Evolutionary conservation across 1,139 yeast genomes (phyloP).

Genomic region (Protomyces arabidopsidicola): DNA sequence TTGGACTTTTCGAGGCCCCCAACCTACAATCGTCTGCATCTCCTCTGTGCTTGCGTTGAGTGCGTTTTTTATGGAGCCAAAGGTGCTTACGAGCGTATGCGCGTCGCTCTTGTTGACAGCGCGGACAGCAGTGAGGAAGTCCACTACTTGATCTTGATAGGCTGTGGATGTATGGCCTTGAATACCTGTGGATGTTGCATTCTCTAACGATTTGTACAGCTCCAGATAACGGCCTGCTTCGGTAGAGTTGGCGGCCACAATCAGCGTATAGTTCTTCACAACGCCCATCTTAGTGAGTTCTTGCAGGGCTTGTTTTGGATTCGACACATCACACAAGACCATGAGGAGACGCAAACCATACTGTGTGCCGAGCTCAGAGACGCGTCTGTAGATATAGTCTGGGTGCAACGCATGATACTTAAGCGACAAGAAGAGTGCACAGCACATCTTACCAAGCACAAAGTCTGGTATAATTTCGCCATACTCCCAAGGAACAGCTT

Average conservation of each 20-base stretch:
- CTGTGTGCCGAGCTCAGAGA: conserved; percentile 52
- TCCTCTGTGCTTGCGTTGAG: conserved; percentile 43
- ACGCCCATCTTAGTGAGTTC: conserved; percentile 68
- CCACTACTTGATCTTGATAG: conserved; percentile 50
- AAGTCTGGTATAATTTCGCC: conserved; percentile 50
- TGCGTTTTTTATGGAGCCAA: conserved; percentile 51
- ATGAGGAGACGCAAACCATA: conserved; percentile 58
- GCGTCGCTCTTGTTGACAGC: conserved; percentile 60
- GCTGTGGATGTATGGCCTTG: conserved; percentile 47
- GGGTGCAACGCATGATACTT: conserved; percentile 81
- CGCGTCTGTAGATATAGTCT: conserved; percentile 71
- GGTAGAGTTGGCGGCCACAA: conserved; percentile 74
- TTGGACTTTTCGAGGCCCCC: conserved; percentile 53
- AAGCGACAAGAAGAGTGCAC: conserved; percentile 64
- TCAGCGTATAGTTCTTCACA: conserved; percentile 62
- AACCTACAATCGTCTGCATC: conserved; percentile 46
- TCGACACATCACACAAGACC: conserved; percentile 72
- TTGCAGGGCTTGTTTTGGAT: conserved; percentile 62
- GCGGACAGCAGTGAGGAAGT: conserved; percentile 51
- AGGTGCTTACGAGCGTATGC: conserved; percentile 51
- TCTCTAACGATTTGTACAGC: conserved; percentile 39
- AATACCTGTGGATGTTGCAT: conserved; percentile 41
- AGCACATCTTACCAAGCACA: conserved; percentile 64
- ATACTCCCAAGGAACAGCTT: conserved; percentile 51
- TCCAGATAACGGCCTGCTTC: conserved; percentile 78